These are phyloP conservation scores for Xylaria grammica DNA, from an alignment of 495 filamentous ascomycete genomes.

Conservation along the genomic window DNA sequence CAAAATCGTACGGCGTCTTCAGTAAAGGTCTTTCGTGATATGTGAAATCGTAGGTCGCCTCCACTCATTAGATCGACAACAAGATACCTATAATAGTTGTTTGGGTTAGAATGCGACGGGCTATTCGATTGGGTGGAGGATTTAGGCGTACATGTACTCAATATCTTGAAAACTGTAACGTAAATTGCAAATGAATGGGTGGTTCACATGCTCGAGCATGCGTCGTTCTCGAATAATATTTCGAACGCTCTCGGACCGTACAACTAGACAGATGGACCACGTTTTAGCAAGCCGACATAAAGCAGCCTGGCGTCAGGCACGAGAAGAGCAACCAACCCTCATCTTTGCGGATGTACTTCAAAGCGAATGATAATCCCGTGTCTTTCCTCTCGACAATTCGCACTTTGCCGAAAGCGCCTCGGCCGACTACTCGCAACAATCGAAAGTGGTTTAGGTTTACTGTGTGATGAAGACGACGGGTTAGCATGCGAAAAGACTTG, in stretches of 20 bases:
- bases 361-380: constrained; percentile 84
- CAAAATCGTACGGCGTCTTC: constrained; percentile 97
- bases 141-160: constrained; percentile 85
- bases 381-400: constrained; percentile 98
- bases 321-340: constrained; percentile 68
- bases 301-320: constrained; percentile 9
- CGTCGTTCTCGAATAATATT: constrained; percentile 97
- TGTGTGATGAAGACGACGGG: constrained; percentile 40
- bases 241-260: constrained; percentile 94
- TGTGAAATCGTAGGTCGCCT: constrained; percentile 96
- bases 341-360: constrained; percentile 99
- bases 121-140: neutral
- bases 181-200: constrained; percentile 97
- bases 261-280: constrained; percentile 61
- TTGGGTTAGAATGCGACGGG: constrained; percentile 25
- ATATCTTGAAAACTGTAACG: constrained; percentile 99
- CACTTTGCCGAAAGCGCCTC: constrained; percentile 98
- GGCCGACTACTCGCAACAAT: constrained; percentile 91
- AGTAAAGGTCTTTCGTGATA: constrained; percentile 96
- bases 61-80: constrained; percentile 99
- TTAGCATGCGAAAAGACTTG: constrained; percentile 25
- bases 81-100: constrained; percentile 72
- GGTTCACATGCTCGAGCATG: constrained; percentile 97
- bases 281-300: constrained; percentile 30
- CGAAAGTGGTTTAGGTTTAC: constrained; percentile 98